Evolutionary conservation across 2,329 filamentous ascomycete genomes (phyloP).

Genomic region (Diaporthe caulivora): DNA sequence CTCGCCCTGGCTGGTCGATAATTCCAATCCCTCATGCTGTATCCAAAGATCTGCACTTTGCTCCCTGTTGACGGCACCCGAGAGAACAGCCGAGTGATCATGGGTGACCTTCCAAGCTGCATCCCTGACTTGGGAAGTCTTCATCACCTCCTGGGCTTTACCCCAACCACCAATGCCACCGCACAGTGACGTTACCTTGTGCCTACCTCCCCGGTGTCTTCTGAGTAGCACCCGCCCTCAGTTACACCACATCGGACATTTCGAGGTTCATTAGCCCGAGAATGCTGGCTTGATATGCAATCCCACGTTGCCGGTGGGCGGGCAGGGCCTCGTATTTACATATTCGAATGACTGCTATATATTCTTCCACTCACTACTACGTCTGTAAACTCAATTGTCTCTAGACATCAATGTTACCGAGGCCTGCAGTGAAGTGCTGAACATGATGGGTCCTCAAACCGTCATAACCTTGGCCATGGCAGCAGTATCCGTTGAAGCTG

Average conservation of each 20-base stretch:
- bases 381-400: background rate
- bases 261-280: conserved; percentile 16
- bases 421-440: background rate
- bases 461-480: background rate
- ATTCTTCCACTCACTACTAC: background rate
- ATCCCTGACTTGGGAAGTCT: conserved; percentile 20
- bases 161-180: background rate
- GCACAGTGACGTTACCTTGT: conserved; percentile 13
- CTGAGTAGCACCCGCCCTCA: background rate
- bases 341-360: background rate
- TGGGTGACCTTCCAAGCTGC: conserved; percentile 6
- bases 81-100: conserved; percentile 8
- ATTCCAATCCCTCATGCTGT: background rate
- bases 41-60: background rate
- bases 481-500: conserved; percentile 28
- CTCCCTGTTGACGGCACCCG: background rate
- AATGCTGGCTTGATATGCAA: conserved; percentile 5
- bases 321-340: background rate
- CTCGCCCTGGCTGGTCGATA: conserved; percentile 2
- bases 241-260: background rate
- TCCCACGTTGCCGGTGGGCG: conserved; percentile 5
- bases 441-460: conserved; percentile 17
- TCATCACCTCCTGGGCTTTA: conserved; percentile 3
- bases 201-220: background rate
- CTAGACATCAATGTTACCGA: background rate